Evolutionary conservation across 768 basidiomycete species (phyloP), one percentile per base, ranked within the genome.

Genomic region (Boletus subparvulus): DNA sequence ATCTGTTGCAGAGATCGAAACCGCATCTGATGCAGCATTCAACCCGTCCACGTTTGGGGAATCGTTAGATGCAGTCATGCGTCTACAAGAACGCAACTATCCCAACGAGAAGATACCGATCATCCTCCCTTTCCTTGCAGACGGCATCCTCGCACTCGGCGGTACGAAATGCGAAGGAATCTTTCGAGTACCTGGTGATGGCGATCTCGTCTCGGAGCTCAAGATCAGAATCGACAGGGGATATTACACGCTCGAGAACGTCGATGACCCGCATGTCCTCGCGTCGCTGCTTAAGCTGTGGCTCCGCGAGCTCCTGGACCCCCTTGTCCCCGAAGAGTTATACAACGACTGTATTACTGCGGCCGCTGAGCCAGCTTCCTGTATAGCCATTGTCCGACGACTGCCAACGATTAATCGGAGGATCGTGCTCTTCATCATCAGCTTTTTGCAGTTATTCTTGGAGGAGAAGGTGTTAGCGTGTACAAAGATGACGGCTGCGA

Each of bases 31-130:
- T 64, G 93, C 94, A 28, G 94, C 95, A 9, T 98, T 97, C 75
- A 90, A 94, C 61, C 93, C 94, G 0, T 94, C 92, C 1, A 94
- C 90, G 2, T 98, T 97, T 65, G 93, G 94, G 14, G 93, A 95
- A 75, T 87, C 91, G 0, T 78, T 98, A 13, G 90, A 90, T 60
- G 85, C 85, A 26, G 89, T 93, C 57, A 87, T 90, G 73, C 79
- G 88, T 44, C 76, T 94, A 11, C 94, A 97, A 73, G 86, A 87
- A 65, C 83, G 90, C 41, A 92, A 88, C 49, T 95, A 96, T 65
- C 90, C 93, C 3, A 77, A 83, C 52, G 84, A 89, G 62, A 88
- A 86, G 70, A 86, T 96, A 13, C 94, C 94, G 17, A 92, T 94
- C 70, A 91, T 98, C 64, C 84, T 98, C 8, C 92, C 94, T 14